Conservation (phyloP, 768 basidiomycete genomes). For the Lepiota brunneoincarnata region DNA sequence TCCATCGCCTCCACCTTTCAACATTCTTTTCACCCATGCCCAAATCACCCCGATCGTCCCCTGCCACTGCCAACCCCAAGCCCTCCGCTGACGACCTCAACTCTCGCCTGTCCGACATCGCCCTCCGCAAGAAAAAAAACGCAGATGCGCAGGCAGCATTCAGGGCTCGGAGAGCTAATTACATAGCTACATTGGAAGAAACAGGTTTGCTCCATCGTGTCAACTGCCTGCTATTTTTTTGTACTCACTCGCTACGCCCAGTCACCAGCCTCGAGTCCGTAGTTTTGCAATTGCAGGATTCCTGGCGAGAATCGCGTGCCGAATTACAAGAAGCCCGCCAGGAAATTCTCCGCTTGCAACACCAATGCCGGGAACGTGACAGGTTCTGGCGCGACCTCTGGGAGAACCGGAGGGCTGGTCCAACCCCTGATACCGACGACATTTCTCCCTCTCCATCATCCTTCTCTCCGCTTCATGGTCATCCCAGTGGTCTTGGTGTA, state of each 20-base stretch:
- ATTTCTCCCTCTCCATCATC: slow-evolving; percentile 47
- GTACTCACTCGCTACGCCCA: slow-evolving; percentile 24
- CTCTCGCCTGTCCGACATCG: slow-evolving; percentile 59
- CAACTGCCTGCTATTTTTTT: slow-evolving; percentile 3
- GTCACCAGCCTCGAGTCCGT: slow-evolving; percentile 86
- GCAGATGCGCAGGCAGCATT: slow-evolving; percentile 89
- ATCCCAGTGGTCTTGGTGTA: slow-evolving; percentile 26
- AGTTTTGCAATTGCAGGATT: slow-evolving; percentile 80
- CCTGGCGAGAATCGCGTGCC: slow-evolving; percentile 63
- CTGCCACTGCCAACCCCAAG: slow-evolving; percentile 26
- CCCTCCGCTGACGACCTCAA: slow-evolving; percentile 31
- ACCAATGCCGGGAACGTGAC: slow-evolving; percentile 70
- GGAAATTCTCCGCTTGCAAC: slow-evolving; percentile 62
- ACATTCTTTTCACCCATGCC: slow-evolving; percentile 36
- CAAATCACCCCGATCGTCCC: slow-evolving; percentile 35
- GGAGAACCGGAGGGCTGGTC: slow-evolving; percentile 59
- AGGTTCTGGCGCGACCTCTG: slow-evolving; percentile 70
- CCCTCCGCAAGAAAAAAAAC: slow-evolving; percentile 84
- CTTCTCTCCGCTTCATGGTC: slow-evolving; percentile 28
- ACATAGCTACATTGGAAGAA: slow-evolving; percentile 85
- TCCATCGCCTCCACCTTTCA: slow-evolving; percentile 25
- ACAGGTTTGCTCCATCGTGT: slow-evolving; percentile 45
- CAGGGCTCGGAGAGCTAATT: slow-evolving; percentile 76
- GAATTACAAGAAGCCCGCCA: slow-evolving; percentile 62
- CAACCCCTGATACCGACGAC: slow-evolving; percentile 51